Evolutionary conservation across 352 stramenopile genomes (phyloP), one percentile per base, ranked within the genome.

Genomic region (Phytophthora syringae): DNA sequence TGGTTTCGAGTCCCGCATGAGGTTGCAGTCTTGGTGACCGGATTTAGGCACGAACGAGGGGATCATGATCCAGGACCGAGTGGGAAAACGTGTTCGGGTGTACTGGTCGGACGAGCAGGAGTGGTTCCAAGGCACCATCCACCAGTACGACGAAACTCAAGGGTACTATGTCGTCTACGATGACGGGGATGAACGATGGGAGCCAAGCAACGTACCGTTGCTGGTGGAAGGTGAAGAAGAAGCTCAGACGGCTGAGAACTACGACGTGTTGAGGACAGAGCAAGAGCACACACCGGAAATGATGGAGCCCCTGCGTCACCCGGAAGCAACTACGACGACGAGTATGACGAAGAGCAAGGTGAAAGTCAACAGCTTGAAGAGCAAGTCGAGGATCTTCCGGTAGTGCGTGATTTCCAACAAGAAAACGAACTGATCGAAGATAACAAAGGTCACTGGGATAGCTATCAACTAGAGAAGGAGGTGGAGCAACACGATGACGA

Each of bases 101-200:
- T 91, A 77, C 52, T 95, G 85, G 87, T 42, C 40, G 12, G 84
- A 93, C 42, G 87, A 94, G 55, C 73, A 70, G 18, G 80, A 87
- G 28, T 95, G 87, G 85, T 95, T 94, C 64, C 54, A 63, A 39
- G 87, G 85, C 0, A 56, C 66, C 1, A 67, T 94, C 0, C 69
- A 82, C 18, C 70, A 79, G 3, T 79, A 67, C 4, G 70, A 87
- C 16, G 57, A 61, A 1, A 42, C 10, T 5, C 69, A 88, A 45
- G 83, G 84, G 21, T 84, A 75, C 49, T 95, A 77, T 24, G 79
- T 95, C 25, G 54, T 90, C 10, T 94, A 95, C 44, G 87, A 95
- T 59, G 87, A 94, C 44, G 85, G 87, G 12, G 87, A 95, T 60
- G 80, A 93, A 70, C 79, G 81, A 22, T 95, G 87, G 87, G 83